phyloP scores from a whole-genome alignment of 2,329 filamentous ascomycete genomes.

The Fusarium euwallaceae region DNA sequence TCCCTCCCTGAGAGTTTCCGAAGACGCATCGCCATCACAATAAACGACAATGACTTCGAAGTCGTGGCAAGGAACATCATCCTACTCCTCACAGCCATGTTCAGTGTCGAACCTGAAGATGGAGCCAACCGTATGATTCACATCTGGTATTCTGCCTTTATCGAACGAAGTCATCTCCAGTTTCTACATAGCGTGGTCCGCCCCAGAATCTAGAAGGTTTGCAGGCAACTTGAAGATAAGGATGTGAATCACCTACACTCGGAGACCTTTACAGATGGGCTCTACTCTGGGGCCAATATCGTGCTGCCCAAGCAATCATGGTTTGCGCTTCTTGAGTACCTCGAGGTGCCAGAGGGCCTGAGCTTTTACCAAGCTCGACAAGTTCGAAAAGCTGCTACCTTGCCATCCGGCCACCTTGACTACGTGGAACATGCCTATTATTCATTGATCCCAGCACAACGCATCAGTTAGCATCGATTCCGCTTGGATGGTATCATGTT shows the following conservation, averaged over 20 bases:
- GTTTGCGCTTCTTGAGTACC: neutral
- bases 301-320: slow-evolving; percentile 5
- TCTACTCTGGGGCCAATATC: neutral
- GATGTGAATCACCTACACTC: neutral
- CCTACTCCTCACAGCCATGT: slow-evolving; percentile 9
- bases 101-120: neutral
- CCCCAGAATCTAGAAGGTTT: neutral
- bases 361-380: neutral
- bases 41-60: slow-evolving; percentile 23
- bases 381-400: neutral
- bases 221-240: neutral
- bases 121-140: slow-evolving; percentile 18
- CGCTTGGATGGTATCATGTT: slow-evolving; percentile 19
- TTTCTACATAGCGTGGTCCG: neutral
- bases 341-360: neutral
- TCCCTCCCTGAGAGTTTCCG: neutral
- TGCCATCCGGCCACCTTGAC: neutral
- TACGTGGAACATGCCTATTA: neutral
- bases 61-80: slow-evolving; percentile 24
- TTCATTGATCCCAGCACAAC: neutral
- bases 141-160: slow-evolving; percentile 23
- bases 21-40: neutral
- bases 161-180: slow-evolving; percentile 9
- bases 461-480: neutral
- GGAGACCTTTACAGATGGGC: neutral